Conservation (phyloP, 2,329 filamentous ascomycete genomes). For the Biscogniauxia mediterranea region DNA sequence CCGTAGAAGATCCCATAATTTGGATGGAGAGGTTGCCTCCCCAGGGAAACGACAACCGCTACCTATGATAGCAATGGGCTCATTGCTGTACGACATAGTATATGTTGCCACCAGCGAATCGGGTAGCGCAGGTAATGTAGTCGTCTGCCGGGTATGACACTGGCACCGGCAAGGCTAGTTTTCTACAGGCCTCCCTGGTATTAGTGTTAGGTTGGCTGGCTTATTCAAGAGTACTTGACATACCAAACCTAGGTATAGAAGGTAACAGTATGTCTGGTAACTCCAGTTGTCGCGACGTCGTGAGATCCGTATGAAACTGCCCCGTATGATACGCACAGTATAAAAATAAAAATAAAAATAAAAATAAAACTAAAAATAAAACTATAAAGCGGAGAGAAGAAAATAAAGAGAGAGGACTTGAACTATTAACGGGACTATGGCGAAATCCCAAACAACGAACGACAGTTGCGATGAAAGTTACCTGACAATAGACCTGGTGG, state of each 20-base stretch:
- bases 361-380: too few relatives aligned
- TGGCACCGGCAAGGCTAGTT: not conserved
- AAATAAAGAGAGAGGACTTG: not conserved
- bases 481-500: too few relatives aligned
- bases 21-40: constrained; percentile 7
- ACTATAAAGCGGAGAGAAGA: not conserved
- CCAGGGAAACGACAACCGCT: constrained; percentile 10
- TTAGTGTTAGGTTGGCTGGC: not conserved
- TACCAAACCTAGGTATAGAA: not conserved
- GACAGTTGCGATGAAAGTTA: not conserved
- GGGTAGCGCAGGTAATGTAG: not conserved
- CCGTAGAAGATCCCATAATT: constrained; percentile 11
- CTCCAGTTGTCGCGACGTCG: too few relatives aligned
- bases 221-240: too few relatives aligned
- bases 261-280: not conserved
- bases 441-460: not conserved
- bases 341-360: too few relatives aligned
- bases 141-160: not conserved
- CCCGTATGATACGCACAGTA: not conserved
- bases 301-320: not conserved
- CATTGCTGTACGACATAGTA: not conserved
- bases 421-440: not conserved
- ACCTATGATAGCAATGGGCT: not conserved
- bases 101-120: not conserved
- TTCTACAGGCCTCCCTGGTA: not conserved